A percentile compares a stretch with the other conserved stretches of the same genome.
phyloP scores from a whole-genome alignment of 768 basidiomycete species.

The Boletales sp. region DNA sequence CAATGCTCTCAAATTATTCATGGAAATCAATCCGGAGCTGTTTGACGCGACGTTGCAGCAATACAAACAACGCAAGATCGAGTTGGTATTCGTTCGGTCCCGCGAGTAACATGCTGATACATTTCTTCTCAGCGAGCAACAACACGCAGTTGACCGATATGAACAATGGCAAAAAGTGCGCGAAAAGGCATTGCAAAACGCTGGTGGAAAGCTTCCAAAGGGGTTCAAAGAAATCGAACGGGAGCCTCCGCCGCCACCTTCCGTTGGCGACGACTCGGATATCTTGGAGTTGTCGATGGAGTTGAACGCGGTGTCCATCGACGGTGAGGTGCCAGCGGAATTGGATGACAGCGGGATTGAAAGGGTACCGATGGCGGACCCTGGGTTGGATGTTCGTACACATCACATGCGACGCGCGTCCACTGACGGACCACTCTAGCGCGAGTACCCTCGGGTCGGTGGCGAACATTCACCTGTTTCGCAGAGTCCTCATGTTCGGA shows the following conservation, averaged over 20 bases:
- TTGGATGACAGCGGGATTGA: slow-evolving; percentile 82
- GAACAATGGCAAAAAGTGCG: slow-evolving; percentile 88
- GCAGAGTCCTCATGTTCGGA: slow-evolving; percentile 77
- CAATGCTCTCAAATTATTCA: slow-evolving; percentile 96
- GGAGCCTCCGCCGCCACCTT: slow-evolving; percentile 73
- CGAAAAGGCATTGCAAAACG: slow-evolving; percentile 70
- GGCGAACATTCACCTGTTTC: slow-evolving; percentile 56
- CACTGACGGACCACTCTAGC: slow-evolving; percentile 39
- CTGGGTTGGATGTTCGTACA: slow-evolving; percentile 74
- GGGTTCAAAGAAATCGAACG: slow-evolving; percentile 68
- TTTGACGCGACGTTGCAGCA: slow-evolving; percentile 93
- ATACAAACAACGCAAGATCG: slow-evolving; percentile 83
- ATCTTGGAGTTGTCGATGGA: slow-evolving; percentile 89
- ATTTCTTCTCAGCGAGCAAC: slow-evolving; percentile 64
- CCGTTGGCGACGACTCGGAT: slow-evolving; percentile 77
- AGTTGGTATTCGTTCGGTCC: slow-evolving; percentile 51
- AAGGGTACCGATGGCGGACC: slow-evolving; percentile 89
- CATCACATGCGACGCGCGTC: slow-evolving; percentile 10
- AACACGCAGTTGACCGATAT: slow-evolving; percentile 80
- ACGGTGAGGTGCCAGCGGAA: slow-evolving; percentile 57
- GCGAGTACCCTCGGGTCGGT: slow-evolving; percentile 64
- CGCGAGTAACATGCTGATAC: slow-evolving; percentile 2
- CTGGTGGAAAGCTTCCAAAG: slow-evolving; percentile 65
- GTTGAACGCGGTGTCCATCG: slow-evolving; percentile 78
- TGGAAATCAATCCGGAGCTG: slow-evolving; percentile 97